These are phyloP conservation scores for Mimosa pudica DNA, from an alignment of 306 rosid genomes.

Conservation along the genomic window DNA sequence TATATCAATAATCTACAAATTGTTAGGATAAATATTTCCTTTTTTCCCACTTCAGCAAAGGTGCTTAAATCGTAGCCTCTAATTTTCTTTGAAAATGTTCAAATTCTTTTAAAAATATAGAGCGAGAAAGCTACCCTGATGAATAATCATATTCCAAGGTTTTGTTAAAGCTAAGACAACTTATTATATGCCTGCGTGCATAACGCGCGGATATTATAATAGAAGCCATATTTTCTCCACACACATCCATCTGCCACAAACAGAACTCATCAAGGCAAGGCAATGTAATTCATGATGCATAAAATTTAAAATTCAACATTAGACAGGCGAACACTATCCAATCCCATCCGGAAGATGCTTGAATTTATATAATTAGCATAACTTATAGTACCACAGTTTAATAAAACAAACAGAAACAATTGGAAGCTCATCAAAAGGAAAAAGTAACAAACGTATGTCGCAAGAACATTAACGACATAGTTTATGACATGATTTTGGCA, in stretches of 20 bases:
- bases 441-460: slow-evolving; percentile 20
- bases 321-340: background rate
- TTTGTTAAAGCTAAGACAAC: background rate
- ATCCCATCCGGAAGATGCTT: slow-evolving; percentile 6
- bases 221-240: background rate
- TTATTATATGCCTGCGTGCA: background rate
- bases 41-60: background rate
- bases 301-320: background rate
- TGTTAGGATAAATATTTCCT: background rate
- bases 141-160: background rate
- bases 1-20: background rate
- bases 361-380: background rate
- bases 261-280: background rate
- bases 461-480: slow-evolving; percentile 22
- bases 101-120: background rate
- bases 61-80: background rate
- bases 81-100: background rate
- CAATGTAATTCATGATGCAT: background rate
- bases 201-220: background rate
- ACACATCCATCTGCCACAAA: background rate
- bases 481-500: slow-evolving; percentile 94
- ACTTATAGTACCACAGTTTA: slow-evolving; percentile 30
- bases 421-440: slow-evolving; percentile 35
- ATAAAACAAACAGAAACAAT: slow-evolving; percentile 25
- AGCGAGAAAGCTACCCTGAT: background rate